Percentiles rank a stretch among this genome's conserved stretches.
These are phyloP conservation scores for Trichopus zeylanicus DNA, from an alignment of 116 monocot species.

Conservation along the genomic window DNA sequence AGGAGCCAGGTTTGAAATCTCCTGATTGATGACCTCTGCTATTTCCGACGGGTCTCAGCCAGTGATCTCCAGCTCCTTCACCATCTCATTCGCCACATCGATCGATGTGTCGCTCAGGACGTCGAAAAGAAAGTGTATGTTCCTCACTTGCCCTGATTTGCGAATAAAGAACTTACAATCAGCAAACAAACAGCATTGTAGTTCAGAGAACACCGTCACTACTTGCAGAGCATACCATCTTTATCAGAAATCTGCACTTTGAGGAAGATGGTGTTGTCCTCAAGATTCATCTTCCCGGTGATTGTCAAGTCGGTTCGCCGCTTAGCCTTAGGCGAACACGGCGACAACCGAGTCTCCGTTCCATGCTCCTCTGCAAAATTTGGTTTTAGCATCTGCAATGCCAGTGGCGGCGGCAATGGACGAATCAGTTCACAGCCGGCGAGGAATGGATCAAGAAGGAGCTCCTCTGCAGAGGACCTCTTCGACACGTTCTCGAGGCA, in stretches of 20 bases:
- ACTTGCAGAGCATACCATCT: too few relatives aligned
- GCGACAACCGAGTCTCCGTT: not conserved
- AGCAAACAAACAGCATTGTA: too few relatives aligned
- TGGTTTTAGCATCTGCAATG: not conserved
- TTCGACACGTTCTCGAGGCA: slow-evolving; percentile 55
- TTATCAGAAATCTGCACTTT: slow-evolving; percentile 74
- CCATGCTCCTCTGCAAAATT: not conserved
- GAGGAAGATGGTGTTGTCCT: slow-evolving; percentile 73
- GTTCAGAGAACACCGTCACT: too few relatives aligned
- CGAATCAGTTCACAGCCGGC: slow-evolving; percentile 9
- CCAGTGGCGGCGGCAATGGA: too few relatives aligned
- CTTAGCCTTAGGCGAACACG: not conserved
- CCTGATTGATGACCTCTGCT: slow-evolving; percentile 53
- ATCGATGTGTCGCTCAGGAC: slow-evolving; percentile 51
- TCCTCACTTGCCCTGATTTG: slow-evolving; percentile 34
- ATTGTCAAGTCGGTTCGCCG: slow-evolving; percentile 54
- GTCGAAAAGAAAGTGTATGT: slow-evolving; percentile 80
- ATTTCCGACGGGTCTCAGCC: slow-evolving; percentile 52
- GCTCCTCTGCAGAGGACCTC: slow-evolving; percentile 68
- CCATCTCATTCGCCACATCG: slow-evolving; percentile 81
- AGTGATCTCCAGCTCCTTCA: slow-evolving; percentile 69
- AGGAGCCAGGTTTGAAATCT: slow-evolving; percentile 52
- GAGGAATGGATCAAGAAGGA: slow-evolving; percentile 78
- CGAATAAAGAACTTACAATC: too few relatives aligned
- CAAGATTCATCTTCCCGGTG: slow-evolving; percentile 72